Evolutionary conservation across 768 basidiomycete genomes (phyloP).

Genomic region (Tricholoma sp.): DNA sequence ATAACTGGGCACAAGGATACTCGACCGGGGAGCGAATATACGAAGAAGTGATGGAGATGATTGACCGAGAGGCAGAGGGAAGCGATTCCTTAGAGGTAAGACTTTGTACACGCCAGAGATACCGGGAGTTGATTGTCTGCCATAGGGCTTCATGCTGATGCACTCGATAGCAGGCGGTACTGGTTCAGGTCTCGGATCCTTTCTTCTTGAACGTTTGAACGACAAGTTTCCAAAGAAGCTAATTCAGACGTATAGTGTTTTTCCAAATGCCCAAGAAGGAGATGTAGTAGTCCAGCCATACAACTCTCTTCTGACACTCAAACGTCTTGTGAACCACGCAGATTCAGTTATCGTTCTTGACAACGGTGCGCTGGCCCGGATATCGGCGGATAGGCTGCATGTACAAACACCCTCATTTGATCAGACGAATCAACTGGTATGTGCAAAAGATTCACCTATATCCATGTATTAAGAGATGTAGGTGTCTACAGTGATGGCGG

Average conservation of each 20-base stretch:
- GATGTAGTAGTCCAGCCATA: constrained; percentile 99
- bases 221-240: constrained; percentile 99
- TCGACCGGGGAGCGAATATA: constrained; percentile 85
- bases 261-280: constrained; percentile 88
- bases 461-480: constrained; percentile 23
- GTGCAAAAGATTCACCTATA: constrained; percentile 14
- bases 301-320: constrained; percentile 90
- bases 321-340: constrained; percentile 91
- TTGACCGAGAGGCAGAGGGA: constrained; percentile 96
- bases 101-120: neutral
- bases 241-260: constrained; percentile 98
- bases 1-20: constrained; percentile 98
- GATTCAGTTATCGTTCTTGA: constrained; percentile 97
- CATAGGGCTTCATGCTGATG: constrained; percentile 97
- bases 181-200: constrained; percentile 97
- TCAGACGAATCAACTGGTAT: constrained; percentile 86
- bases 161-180: constrained; percentile 99
- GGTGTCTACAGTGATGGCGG: constrained; percentile 98
- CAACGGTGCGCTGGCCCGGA: constrained; percentile 88
- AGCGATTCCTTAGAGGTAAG: constrained; percentile 92
- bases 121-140: neutral
- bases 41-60: constrained; percentile 98
- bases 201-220: constrained; percentile 90
- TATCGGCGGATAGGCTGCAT: constrained; percentile 89
- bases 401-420: constrained; percentile 84